A percentile compares a stretch with the other conserved stretches of the same genome.
These are phyloP conservation scores for Penicillium alfredii DNA, from an alignment of 495 filamentous ascomycete species.

Conservation along the genomic window DNA sequence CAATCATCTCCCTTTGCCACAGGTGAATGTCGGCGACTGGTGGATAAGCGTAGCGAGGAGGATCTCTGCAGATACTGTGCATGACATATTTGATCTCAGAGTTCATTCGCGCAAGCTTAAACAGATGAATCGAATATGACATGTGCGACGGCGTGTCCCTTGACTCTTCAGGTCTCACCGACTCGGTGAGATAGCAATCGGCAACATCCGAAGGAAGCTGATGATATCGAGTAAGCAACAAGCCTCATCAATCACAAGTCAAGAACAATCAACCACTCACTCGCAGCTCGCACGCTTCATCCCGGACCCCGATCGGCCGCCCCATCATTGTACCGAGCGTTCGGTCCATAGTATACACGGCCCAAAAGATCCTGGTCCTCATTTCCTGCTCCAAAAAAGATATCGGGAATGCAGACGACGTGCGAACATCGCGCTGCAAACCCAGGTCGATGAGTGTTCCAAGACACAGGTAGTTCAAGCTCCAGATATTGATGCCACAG, in stretches of 20 bases:
- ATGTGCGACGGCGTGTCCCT: slow-evolving; percentile 28
- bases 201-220: slow-evolving; percentile 30
- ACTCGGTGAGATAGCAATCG: slow-evolving; percentile 21
- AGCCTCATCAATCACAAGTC: not conserved
- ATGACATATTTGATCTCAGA: slow-evolving; percentile 47
- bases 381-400: slow-evolving; percentile 42
- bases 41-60: slow-evolving; percentile 36
- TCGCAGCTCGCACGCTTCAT: slow-evolving; percentile 44
- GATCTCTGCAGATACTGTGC: slow-evolving; percentile 36
- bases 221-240: slow-evolving; percentile 1
- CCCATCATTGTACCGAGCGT: slow-evolving; percentile 46
- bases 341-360: slow-evolving; percentile 41
- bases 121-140: slow-evolving; percentile 37
- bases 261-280: slow-evolving; percentile 18
- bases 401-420: slow-evolving; percentile 25
- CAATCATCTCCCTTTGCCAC: slow-evolving; percentile 38
- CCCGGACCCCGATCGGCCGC: slow-evolving; percentile 42
- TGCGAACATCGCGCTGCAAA: slow-evolving; percentile 38
- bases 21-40: slow-evolving; percentile 30
- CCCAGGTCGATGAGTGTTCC: slow-evolving; percentile 43
- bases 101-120: slow-evolving; percentile 37
- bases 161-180: not conserved
- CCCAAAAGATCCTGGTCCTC: slow-evolving; percentile 46
- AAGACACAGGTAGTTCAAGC: slow-evolving; percentile 44
- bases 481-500: slow-evolving; percentile 42